Conservation (phyloP, 2,329 filamentous ascomycete species). For the Cladosporium sp. region DNA sequence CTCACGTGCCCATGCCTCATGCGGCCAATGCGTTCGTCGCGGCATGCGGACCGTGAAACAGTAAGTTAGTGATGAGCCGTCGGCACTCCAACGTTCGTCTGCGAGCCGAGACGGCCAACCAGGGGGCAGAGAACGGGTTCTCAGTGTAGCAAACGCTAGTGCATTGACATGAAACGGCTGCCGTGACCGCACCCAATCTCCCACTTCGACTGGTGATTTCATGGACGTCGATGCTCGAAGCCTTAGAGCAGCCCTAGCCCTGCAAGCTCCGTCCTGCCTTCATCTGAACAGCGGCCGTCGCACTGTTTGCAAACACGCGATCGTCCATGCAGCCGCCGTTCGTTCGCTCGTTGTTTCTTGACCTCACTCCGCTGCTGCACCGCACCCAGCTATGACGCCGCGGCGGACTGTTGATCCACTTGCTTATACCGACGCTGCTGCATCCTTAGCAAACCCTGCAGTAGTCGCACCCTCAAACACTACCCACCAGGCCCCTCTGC, state of each 20-base stretch:
- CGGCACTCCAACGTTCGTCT: background rate
- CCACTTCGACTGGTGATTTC: background rate
- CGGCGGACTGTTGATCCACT: background rate
- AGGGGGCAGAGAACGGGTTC: background rate
- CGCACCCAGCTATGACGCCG: constrained; percentile 5
- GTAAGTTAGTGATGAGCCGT: background rate
- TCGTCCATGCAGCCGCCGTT: background rate
- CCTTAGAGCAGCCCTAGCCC: background rate
- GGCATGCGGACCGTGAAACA: background rate
- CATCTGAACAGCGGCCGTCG: background rate
- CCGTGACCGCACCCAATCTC: constrained; percentile 1
- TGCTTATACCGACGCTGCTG: background rate
- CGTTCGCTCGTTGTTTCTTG: background rate
- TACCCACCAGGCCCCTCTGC: background rate
- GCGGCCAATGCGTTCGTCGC: background rate
- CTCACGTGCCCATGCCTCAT: background rate
- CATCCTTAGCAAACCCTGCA: constrained; percentile 8
- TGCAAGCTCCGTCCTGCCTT: background rate
- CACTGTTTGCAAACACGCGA: background rate
- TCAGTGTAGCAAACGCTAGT: constrained; percentile 4
- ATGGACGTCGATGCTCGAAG: background rate
- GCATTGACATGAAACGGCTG: constrained; percentile 5
- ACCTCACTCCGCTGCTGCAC: background rate
- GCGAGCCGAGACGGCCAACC: background rate
- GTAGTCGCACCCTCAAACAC: background rate